Evolutionary conservation across 306 rosid genomes (phyloP).

Genomic region (Cucumis hystrix): DNA sequence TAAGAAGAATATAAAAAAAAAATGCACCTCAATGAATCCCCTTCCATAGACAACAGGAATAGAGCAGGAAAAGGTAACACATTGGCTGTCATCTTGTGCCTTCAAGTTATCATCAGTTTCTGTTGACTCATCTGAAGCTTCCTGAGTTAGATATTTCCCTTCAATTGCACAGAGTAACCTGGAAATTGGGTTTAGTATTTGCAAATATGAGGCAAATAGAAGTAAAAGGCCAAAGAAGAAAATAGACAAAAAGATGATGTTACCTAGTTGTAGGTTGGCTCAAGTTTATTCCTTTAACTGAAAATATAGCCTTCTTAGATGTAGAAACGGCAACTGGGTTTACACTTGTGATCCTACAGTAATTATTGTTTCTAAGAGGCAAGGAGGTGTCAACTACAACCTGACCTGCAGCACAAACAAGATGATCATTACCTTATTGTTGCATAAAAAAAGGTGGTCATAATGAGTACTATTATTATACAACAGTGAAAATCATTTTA

Average conservation of each 20-base stretch:
- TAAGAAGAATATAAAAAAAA: not conserved
- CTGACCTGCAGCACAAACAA: conserved; percentile 46
- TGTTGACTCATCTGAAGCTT: conserved; percentile 39
- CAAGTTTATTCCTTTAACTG: conserved; percentile 69
- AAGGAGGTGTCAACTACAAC: conserved; percentile 61
- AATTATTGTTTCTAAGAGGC: conserved; percentile 29
- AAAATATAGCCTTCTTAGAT: conserved; percentile 40
- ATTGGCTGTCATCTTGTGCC: conserved; percentile 43
- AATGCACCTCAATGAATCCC: conserved; percentile 74
- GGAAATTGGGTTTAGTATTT: conserved; percentile 10
- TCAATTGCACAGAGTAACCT: conserved; percentile 85
- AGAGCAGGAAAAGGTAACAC: conserved; percentile 50
- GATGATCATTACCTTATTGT: not conserved
- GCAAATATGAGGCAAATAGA: not conserved
- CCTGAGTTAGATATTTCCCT: conserved; percentile 64
- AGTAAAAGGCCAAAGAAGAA: not conserved
- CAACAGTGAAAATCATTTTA: not conserved
- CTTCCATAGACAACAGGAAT: conserved; percentile 56
- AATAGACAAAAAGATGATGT: not conserved
- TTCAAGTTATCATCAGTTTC: conserved; percentile 23
- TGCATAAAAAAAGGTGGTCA: not conserved
- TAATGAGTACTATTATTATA: not conserved
- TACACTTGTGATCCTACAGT: conserved; percentile 47
- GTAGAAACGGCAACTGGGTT: conserved; percentile 75
- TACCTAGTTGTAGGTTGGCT: conserved; percentile 50